These are phyloP conservation scores for Lipomyces chichibuensis DNA, from an alignment of 805 yeast genomes.

Conservation along the genomic window DNA sequence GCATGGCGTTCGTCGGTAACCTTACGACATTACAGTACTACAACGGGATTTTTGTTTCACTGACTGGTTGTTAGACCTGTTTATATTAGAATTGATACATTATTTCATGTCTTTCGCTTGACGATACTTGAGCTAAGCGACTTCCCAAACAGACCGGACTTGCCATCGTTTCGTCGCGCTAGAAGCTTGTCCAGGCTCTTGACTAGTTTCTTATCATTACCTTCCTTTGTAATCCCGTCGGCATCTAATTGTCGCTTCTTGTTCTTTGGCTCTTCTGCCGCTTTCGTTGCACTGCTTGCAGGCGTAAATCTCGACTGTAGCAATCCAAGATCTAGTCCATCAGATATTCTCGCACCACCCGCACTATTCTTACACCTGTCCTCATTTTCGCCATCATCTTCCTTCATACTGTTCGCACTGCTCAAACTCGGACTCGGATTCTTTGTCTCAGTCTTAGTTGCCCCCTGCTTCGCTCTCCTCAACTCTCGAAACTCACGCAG, in stretches of 20 bases:
- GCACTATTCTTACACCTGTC: neutral
- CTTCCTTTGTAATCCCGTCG: neutral
- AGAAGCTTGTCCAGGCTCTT: neutral
- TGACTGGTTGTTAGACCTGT: neutral
- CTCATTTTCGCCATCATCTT: neutral
- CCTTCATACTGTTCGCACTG: neutral
- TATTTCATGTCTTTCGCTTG: neutral
- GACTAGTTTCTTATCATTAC: neutral
- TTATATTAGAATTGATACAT: neutral
- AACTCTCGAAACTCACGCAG: conserved; percentile 16
- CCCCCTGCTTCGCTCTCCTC: conserved; percentile 3
- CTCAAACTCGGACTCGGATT: neutral
- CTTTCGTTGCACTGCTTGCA: neutral
- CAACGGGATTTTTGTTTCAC: neutral
- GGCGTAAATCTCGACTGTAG: neutral
- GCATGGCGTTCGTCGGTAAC: neutral
- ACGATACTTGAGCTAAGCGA: neutral
- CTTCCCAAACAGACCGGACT: neutral
- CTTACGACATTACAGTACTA: neutral
- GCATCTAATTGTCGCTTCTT: conserved; percentile 5
- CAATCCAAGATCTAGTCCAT: neutral
- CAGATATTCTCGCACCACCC: neutral
- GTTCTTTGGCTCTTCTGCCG: neutral
- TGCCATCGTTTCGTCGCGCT: neutral
- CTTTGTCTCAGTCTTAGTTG: neutral